Conservation (phyloP, 1,284 basidiomycete species). For the Papiliotrema nemorosa region DNA sequence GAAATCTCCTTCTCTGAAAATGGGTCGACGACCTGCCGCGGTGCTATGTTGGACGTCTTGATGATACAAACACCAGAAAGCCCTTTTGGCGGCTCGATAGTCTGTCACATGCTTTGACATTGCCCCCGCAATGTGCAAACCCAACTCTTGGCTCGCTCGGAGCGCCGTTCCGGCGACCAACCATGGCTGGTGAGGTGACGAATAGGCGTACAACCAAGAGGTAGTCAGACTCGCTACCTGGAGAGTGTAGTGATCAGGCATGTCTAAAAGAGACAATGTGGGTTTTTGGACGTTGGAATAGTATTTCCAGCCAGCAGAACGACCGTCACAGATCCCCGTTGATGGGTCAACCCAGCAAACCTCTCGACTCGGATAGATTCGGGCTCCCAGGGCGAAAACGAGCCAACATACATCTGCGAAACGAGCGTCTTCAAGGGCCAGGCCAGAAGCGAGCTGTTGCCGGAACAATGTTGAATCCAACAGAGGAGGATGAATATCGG, state of each 20-base stretch:
- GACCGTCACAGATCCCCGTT: not conserved
- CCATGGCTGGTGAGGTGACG: not conserved
- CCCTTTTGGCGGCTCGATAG: not conserved
- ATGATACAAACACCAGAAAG: not conserved
- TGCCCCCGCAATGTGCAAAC: not conserved
- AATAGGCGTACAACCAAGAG: not conserved
- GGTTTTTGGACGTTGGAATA: not conserved
- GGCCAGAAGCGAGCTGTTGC: not conserved
- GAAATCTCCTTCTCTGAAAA: conserved; percentile 1
- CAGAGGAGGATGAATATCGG: not conserved
- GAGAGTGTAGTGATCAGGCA: not conserved
- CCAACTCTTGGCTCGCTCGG: not conserved
- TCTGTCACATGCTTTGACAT: not conserved
- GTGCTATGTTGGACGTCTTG: not conserved
- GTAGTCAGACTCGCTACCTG: not conserved
- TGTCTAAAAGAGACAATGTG: too few relatives aligned
- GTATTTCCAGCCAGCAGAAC: not conserved
- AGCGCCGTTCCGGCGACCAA: not conserved
- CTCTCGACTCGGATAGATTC: too few relatives aligned
- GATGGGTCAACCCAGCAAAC: too few relatives aligned
- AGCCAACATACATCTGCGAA: not conserved
- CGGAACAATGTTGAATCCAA: not conserved
- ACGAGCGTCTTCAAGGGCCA: not conserved
- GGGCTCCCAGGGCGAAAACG: not conserved
- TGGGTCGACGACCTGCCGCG: not conserved